Percentiles rank a stretch among this genome's conserved stretches.
Conservation (phyloP, 805 yeast species). For the Hanseniaspora thailandica region DNA sequence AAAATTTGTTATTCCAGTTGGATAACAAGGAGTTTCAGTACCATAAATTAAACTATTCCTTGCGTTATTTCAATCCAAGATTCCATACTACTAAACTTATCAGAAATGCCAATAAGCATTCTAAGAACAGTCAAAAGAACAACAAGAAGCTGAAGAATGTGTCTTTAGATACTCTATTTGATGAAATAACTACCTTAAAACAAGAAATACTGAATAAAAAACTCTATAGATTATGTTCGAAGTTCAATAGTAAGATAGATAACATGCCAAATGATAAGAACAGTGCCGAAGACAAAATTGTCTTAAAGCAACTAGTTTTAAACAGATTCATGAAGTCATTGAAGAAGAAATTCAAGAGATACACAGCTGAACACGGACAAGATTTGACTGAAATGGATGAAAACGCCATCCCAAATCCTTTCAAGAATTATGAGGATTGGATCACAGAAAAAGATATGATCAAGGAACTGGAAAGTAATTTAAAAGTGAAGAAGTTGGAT, state of each 20-base stretch:
- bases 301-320: constrained; percentile 3
- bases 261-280: neutral
- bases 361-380: constrained; percentile 4
- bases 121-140: constrained; percentile 24
- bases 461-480: constrained; percentile 25
- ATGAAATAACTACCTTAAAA: constrained; percentile 20
- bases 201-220: constrained; percentile 24
- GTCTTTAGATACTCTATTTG: constrained; percentile 14
- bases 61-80: constrained; percentile 27
- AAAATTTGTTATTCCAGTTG: constrained; percentile 26
- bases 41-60: constrained; percentile 23
- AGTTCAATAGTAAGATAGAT: constrained; percentile 6
- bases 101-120: constrained; percentile 21
- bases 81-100: constrained; percentile 21
- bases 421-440: constrained; percentile 12
- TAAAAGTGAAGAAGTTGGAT: constrained; percentile 28
- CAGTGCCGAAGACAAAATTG: neutral
- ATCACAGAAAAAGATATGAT: neutral
- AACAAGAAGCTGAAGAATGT: constrained; percentile 19
- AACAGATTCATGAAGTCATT: constrained; percentile 4
- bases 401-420: constrained; percentile 10
- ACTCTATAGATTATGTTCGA: constrained; percentile 17
- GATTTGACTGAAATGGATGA: constrained; percentile 14
- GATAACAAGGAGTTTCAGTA: constrained; percentile 29
- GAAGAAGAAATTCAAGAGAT: constrained; percentile 10